Conservation (phyloP, 2,329 filamentous ascomycete genomes). For the Arthrinium phaeospermum region DNA sequence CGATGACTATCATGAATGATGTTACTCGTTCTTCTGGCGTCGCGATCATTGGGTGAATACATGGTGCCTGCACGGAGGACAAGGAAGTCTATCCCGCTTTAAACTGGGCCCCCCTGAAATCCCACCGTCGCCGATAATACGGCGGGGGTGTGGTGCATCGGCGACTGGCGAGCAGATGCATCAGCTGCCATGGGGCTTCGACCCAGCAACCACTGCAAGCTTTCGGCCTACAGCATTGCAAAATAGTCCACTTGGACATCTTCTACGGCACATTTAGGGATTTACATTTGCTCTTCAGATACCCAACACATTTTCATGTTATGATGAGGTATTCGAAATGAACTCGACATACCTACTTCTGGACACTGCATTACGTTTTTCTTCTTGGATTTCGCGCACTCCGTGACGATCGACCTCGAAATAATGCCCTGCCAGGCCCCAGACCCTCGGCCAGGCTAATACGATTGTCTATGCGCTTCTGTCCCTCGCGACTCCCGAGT, state of each 20-base stretch:
- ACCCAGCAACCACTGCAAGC: background rate
- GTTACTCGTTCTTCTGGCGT: slow-evolving; percentile 24
- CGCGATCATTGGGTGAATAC: slow-evolving; percentile 25
- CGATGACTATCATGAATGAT: background rate
- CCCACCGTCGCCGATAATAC: background rate
- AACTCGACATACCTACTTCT: slow-evolving; percentile 4
- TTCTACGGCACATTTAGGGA: slow-evolving; percentile 36
- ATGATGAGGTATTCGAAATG: slow-evolving; percentile 25
- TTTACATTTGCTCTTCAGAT: slow-evolving; percentile 39
- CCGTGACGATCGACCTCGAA: background rate
- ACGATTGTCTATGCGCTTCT: background rate
- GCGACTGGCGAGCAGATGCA: background rate
- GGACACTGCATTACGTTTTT: slow-evolving; percentile 12
- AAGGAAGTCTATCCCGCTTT: background rate
- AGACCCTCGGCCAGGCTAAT: background rate
- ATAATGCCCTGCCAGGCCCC: background rate
- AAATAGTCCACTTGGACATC: slow-evolving; percentile 30
- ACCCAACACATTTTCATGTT: slow-evolving; percentile 34
- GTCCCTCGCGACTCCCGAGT: slow-evolving; percentile 9
- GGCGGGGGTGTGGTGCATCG: background rate
- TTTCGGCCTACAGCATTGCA: slow-evolving; percentile 26
- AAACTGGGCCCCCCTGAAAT: too few relatives aligned
- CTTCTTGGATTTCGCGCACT: slow-evolving; percentile 7
- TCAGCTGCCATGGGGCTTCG: background rate
- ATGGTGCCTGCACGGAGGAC: background rate